Evolutionary conservation across 345 rosid genomes (phyloP).

Genomic region (Anacardium occidentale): DNA sequence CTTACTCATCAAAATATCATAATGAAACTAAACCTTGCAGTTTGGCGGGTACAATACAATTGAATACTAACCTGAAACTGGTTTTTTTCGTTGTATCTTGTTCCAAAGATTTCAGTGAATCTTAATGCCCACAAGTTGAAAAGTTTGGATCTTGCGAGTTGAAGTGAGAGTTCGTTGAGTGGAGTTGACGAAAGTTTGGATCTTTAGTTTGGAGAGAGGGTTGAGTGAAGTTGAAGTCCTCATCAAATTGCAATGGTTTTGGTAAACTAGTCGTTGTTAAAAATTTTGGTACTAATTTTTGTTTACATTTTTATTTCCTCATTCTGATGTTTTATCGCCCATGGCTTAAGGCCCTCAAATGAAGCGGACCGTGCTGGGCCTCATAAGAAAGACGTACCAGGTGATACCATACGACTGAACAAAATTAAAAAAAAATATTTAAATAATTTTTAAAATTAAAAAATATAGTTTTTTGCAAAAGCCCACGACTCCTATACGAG

Average conservation of each 20-base stretch:
- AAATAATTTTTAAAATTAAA: too few species aligned
- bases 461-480: too few species aligned
- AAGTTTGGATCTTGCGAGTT: neutral
- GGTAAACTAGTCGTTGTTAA: neutral
- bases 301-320: neutral
- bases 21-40: neutral
- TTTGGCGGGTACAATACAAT: neutral
- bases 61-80: conserved; percentile 4
- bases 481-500: too few species aligned
- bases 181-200: neutral
- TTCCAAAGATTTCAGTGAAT: neutral
- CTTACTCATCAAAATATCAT: neutral
- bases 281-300: neutral
- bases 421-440: too few species aligned
- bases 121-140: neutral
- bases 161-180: neutral
- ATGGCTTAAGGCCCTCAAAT: too few species aligned
- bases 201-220: conserved; percentile 9
- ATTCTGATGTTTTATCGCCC: neutral
- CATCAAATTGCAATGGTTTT: neutral
- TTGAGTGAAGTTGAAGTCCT: neutral
- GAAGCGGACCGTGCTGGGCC: too few species aligned
- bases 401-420: too few species aligned
- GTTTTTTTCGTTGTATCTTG: neutral
- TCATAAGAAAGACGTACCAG: too few species aligned